Conservation (phyloP, 345 rosid species). For the Citrus australasica region DNA sequence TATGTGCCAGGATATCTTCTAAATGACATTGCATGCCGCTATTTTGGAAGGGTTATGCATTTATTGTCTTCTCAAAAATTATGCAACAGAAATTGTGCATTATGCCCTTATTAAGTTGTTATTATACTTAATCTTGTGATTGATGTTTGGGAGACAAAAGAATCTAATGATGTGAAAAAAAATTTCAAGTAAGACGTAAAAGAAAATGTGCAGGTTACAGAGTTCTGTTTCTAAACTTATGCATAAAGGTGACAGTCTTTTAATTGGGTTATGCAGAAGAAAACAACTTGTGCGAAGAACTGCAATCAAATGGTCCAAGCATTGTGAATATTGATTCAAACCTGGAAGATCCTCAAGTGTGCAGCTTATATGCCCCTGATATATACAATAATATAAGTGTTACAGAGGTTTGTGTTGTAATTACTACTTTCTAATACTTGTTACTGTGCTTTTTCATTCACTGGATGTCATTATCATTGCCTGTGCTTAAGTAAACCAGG, state of each 20-base stretch:
- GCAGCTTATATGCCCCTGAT: slow-evolving; percentile 75
- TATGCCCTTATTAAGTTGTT: background rate
- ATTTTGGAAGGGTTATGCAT: slow-evolving; percentile 3
- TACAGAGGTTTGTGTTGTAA: slow-evolving; percentile 60
- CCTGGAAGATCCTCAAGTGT: slow-evolving; percentile 57
- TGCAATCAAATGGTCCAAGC: slow-evolving; percentile 26
- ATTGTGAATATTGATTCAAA: slow-evolving; percentile 75
- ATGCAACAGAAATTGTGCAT: slow-evolving; percentile 3
- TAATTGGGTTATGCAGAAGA: slow-evolving; percentile 45
- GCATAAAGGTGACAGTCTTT: background rate
- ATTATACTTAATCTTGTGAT: background rate
- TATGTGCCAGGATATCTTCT: background rate
- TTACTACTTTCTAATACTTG: slow-evolving; percentile 1
- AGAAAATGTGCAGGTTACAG: background rate
- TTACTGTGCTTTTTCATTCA: background rate
- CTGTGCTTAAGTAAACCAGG: background rate
- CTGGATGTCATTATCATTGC: slow-evolving; percentile 6
- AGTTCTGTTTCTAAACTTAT: slow-evolving; percentile 3
- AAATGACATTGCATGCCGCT: background rate
- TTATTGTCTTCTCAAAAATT: background rate
- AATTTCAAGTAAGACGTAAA: background rate
- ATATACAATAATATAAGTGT: slow-evolving; percentile 55
- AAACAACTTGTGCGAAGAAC: slow-evolving; percentile 30
- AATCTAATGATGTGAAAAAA: background rate
- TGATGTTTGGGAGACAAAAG: background rate